These are phyloP conservation scores for Claviceps spartinae DNA, from an alignment of 2,329 filamentous ascomycete species.

Conservation along the genomic window DNA sequence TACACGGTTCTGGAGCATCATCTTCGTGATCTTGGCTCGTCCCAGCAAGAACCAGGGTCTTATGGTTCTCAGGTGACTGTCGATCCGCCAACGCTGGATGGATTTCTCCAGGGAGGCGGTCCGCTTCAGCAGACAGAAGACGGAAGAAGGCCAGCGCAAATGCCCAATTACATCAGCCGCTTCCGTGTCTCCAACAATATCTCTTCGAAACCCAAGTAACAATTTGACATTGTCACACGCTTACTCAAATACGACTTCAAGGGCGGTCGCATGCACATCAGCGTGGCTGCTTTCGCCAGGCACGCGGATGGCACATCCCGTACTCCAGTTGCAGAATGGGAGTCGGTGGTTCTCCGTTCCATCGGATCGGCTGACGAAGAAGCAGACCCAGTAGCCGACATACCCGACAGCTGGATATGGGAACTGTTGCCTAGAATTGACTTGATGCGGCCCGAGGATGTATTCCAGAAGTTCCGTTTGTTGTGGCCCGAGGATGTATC, in stretches of 20 bases:
- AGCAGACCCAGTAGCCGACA: constrained; percentile 8
- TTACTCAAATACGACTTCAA: constrained; percentile 13
- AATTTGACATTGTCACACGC: constrained; percentile 13
- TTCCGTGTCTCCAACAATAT: constrained; percentile 18
- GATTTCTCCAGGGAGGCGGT: constrained; percentile 13
- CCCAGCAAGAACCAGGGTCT: neutral
- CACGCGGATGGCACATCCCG: neutral
- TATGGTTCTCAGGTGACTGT: constrained; percentile 13
- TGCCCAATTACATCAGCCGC: constrained; percentile 18
- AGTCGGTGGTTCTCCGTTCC: constrained; percentile 8
- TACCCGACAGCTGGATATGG: constrained; percentile 13
- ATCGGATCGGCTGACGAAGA: constrained; percentile 4
- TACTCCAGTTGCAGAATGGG: constrained; percentile 13
- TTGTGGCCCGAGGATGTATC: no score
- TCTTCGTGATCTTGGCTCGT: constrained; percentile 11
- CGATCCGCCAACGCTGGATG: constrained; percentile 16
- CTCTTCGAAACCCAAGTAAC: constrained; percentile 7
- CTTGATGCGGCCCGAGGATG: constrained; percentile 8
- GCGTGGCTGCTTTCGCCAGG: constrained; percentile 14
- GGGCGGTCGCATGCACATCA: constrained; percentile 12
- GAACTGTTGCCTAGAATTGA: constrained; percentile 12
- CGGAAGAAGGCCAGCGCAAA: constrained; percentile 12
- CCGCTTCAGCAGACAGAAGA: constrained; percentile 11
- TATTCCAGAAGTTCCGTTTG: constrained; percentile 12
- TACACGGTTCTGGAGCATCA: constrained; percentile 11